Percentiles rank a stretch among this genome's conserved stretches.
Evolutionary conservation across 768 basidiomycete genomes (phyloP).

Genomic region (Amanita polypyramis): DNA sequence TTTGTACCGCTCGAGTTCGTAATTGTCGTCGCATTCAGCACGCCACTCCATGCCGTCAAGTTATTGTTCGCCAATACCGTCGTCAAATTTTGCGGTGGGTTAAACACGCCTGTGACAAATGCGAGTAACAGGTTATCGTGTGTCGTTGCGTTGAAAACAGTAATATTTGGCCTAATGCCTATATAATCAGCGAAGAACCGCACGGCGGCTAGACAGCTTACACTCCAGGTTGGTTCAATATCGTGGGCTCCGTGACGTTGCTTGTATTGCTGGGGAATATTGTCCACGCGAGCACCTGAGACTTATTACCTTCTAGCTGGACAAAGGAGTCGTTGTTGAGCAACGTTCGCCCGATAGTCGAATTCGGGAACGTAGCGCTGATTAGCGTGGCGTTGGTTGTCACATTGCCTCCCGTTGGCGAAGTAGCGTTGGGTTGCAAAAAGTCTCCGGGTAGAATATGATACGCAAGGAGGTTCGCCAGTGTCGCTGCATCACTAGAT

Average conservation of each 20-base stretch:
- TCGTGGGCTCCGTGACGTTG: conserved; percentile 11
- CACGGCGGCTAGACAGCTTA: conserved; percentile 5
- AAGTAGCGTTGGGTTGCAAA: conserved; percentile 5
- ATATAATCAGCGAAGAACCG: not conserved
- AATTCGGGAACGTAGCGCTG: conserved; percentile 38
- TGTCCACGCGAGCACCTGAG: conserved; percentile 46
- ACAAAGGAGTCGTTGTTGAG: conserved; percentile 39
- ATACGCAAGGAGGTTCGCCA: conserved; percentile 9
- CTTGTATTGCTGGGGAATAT: not conserved
- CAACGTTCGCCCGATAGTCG: conserved; percentile 57
- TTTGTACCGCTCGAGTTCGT: conserved; percentile 21
- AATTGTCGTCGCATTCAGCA: conserved; percentile 17
- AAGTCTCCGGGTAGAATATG: conserved; percentile 9
- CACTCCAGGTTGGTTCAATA: conserved; percentile 31
- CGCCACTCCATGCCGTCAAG: conserved; percentile 26
- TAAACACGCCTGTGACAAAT: conserved; percentile 39
- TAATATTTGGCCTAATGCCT: conserved; percentile 14
- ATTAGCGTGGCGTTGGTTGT: conserved; percentile 16
- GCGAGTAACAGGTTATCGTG: conserved; percentile 32
- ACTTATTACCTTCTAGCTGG: conserved; percentile 44
- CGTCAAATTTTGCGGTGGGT: conserved; percentile 37
- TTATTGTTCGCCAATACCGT: conserved; percentile 32
- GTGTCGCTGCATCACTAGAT: not conserved
- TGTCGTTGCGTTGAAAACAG: conserved; percentile 28
- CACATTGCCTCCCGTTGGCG: conserved; percentile 2